A percentile compares a stretch with the other conserved stretches of the same genome.
Conservation (phyloP, 2,329 filamentous ascomycete species). For the Claviceps sp. region DNA sequence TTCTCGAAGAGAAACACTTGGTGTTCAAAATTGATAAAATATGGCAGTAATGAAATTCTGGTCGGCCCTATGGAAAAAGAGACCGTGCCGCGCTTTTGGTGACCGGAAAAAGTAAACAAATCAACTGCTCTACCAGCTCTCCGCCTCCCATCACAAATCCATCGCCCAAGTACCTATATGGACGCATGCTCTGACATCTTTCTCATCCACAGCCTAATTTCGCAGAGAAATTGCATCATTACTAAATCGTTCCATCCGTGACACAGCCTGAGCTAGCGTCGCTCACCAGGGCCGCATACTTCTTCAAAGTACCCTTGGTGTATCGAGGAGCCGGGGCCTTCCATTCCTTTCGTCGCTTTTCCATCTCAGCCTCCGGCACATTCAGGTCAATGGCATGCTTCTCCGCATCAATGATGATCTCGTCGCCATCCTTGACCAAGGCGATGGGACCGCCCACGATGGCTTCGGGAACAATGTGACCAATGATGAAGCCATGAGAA, state of each 20-base stretch:
- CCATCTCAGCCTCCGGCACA: slow-evolving; percentile 52
- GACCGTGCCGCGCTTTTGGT: background rate
- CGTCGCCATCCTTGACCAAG: slow-evolving; percentile 68
- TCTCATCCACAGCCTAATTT: no score
- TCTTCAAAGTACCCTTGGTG: slow-evolving; percentile 52
- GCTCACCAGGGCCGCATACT: slow-evolving; percentile 50
- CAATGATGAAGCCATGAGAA: slow-evolving; percentile 76
- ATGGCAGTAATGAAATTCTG: background rate
- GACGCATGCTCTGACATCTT: no score
- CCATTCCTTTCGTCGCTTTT: slow-evolving; percentile 44
- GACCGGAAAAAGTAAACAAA: background rate
- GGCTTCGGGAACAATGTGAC: slow-evolving; percentile 78
- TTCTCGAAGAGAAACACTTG: no score
- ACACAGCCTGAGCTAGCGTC: slow-evolving; percentile 47
- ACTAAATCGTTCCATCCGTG: slow-evolving; percentile 29
- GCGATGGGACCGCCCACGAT: slow-evolving; percentile 76
- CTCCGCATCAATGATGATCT: slow-evolving; percentile 71
- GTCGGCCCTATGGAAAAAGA: background rate
- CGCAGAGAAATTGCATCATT: background rate
- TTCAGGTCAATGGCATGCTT: slow-evolving; percentile 54
- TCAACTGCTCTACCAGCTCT: background rate
- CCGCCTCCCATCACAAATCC: background rate
- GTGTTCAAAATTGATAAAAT: no score
- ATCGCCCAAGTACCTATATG: no score
- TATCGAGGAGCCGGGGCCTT: slow-evolving; percentile 45